Evolutionary conservation across 2,329 filamentous ascomycete species (phyloP), one percentile per base, ranked within the genome.

Genomic region (Cytospora leucostoma): DNA sequence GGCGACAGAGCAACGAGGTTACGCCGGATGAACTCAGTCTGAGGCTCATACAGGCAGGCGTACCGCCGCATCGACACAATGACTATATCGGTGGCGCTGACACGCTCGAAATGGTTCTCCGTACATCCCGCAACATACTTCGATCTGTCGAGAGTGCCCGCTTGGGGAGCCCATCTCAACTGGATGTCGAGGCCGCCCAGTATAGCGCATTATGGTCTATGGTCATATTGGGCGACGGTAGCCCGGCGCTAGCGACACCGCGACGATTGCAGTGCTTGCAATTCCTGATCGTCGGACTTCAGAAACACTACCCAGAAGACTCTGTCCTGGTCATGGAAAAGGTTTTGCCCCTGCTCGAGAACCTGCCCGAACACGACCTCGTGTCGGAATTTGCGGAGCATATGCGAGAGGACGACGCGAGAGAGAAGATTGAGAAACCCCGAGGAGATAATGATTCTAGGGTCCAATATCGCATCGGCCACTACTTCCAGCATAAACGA

Each of bases 121-220:
- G 87, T 50, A 86, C 83, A n/a, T 82, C 83, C 47, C 83, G 83
- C 67, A 90, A 90, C 73, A 88, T 90, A 66, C 77, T 88, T 70
- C 82, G 81, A 67, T 86, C 84, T 3, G 78, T 88, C 7, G 80
- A 85, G 65, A 78, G 79, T 35, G 64, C 59, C 67, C 71, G 59
- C 56, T 44, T 60, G 4, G 44, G 37, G 49, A 44, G n/a, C 34
- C 38, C 38, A 6, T 50, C 17, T 2, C 32, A 10, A 4, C 57
- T 19, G 12, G 67, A 67, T n/a, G n/a, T 40, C 12, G 65, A 65
- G 8, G n/a, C 56, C 15, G 65, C 64, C n/a, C 61, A 56, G 49
- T 70, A 68, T 50, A 60, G 51, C 19, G 59, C 62, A 11, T 34
- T 65, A 27, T 70, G 68, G 68, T 55, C 58, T 10, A 33, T 57